Evolutionary conservation across 2,329 filamentous ascomycete species (phyloP), one percentile per base, ranked within the genome.

Genomic region (Periconia sp.): DNA sequence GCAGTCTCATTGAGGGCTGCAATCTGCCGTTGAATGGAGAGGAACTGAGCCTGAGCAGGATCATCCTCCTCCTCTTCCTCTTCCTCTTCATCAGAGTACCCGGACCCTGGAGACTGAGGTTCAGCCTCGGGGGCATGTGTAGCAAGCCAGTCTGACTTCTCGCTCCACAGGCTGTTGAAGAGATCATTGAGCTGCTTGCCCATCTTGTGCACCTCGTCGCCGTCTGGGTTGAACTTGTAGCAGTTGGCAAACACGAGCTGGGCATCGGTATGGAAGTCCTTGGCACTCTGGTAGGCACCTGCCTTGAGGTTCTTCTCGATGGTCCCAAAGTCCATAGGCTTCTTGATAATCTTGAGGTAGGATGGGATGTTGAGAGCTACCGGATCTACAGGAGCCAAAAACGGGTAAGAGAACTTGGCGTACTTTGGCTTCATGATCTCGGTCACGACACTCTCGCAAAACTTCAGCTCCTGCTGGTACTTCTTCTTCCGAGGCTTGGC

Each of bases 251-350:
- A 86, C 55, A 97, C 92, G 43, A 91, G 81, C 35, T 84, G 81
- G 40, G 96, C 82, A 61, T 95, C 92, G 45, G 81, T 81, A 62
- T 95, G 88, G 57, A 97, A 90, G 32, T 96, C 92, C 68, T 90
- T 91, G 1, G 89, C 80, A 43, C 80, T 89, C 54, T 84, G 81
- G 63, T 97, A 97, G 42, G 90, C 83, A 18, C 91, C 90, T 10
- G 78, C 78, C 56, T 86, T 83, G 28, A 96, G 78, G 71, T 95
- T 95, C 29, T 79, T 78, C 24, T 82, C 78, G 63, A 96, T 87
- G n/a, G 89, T 96, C 12, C 81, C 78, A 36, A 96, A 78, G 68
- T 99, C 92, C 92, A 97, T 99, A 0, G 94, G 94, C 66, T 92
- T 90, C 77, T 96, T 97, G 73, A 99, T 91, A 49, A 97, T 78